These are phyloP conservation scores for Dactylorhiza incarnata DNA, from an alignment of 106 monocot genomes.

Conservation along the genomic window DNA sequence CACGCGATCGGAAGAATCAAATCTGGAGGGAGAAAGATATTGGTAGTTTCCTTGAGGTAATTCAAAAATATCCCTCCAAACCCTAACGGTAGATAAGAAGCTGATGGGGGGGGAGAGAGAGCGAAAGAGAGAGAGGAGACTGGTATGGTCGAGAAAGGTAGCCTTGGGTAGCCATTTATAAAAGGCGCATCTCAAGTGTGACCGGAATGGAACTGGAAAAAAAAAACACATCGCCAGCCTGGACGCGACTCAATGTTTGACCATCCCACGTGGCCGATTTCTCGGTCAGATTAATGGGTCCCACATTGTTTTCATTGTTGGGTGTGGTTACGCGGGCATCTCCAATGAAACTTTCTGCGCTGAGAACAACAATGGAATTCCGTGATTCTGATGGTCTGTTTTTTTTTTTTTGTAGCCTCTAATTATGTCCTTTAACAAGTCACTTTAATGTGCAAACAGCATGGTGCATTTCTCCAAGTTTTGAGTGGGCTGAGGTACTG, in stretches of 20 bases:
- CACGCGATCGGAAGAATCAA: neutral
- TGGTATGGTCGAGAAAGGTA: neutral
- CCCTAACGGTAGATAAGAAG: slow-evolving; percentile 1
- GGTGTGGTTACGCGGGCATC: too few relatives aligned
- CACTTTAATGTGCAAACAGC: too few relatives aligned
- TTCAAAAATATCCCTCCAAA: slow-evolving; percentile 1
- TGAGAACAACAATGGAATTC: too few relatives aligned
- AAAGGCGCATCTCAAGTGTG: neutral
- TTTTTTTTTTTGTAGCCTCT: too few relatives aligned
- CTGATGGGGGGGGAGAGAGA: neutral
- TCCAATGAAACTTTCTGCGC: too few relatives aligned
- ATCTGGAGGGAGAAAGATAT: neutral
- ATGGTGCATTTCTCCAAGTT: too few relatives aligned
- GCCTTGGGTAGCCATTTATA: neutral
- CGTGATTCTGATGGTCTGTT: too few relatives aligned
- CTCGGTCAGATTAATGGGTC: too few relatives aligned
- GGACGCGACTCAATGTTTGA: neutral
- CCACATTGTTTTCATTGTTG: too few relatives aligned
- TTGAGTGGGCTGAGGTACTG: too few relatives aligned
- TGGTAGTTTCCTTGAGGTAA: neutral
- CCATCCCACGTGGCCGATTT: neutral
- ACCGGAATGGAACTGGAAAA: neutral
- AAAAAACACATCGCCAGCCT: neutral
- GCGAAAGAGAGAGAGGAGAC: neutral
- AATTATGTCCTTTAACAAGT: too few relatives aligned